These are phyloP conservation scores for Fusarium burgessii DNA, from an alignment of 2,329 filamentous ascomycete genomes.

Conservation along the genomic window DNA sequence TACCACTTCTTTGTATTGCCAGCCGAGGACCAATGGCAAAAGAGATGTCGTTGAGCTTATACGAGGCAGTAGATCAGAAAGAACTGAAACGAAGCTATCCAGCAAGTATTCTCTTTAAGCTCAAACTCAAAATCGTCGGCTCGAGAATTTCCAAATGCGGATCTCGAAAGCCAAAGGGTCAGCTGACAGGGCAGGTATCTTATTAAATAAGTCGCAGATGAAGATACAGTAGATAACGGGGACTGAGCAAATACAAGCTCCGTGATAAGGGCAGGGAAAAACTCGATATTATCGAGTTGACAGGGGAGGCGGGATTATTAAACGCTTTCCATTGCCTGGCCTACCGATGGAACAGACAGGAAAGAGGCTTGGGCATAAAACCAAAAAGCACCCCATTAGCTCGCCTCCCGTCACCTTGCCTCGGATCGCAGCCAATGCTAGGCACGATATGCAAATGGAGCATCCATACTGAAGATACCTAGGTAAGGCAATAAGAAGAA, in stretches of 20 bases:
- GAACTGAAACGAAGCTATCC: constrained; percentile 9
- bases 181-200: background rate
- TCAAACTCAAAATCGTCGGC: background rate
- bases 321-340: constrained; percentile 7
- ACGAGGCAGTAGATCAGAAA: background rate
- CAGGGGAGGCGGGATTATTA: constrained; percentile 23
- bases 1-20: constrained; percentile 1
- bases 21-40: constrained; percentile 1
- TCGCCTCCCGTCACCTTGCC: background rate
- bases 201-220: background rate
- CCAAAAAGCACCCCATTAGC: background rate
- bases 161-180: background rate
- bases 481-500: constrained; percentile 4
- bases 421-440: constrained; percentile 21
- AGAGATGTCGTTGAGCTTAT: constrained; percentile 11
- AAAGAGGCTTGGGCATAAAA: constrained; percentile 7
- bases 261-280: background rate
- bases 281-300: background rate
- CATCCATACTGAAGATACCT: background rate
- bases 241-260: background rate
- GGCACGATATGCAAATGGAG: background rate
- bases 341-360: background rate
- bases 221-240: background rate
- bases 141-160: constrained; percentile 10
- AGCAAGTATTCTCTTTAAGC: background rate